Base-by-base conservation (phyloP, 2,329 filamentous ascomycete genomes). In the Juglanconis sp. region DNA sequence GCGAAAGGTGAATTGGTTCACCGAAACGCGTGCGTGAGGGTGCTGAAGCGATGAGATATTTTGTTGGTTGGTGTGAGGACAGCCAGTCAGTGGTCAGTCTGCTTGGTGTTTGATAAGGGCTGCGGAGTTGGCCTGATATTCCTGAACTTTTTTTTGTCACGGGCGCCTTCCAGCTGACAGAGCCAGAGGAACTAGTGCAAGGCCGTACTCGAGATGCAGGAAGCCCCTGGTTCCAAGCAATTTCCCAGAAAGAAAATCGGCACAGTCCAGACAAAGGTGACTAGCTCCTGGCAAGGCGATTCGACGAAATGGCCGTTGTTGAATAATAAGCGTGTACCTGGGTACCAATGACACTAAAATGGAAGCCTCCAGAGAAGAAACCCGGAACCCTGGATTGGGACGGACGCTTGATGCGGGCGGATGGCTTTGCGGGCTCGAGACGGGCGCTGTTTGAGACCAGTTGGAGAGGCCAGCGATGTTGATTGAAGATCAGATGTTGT, bases 391-490 rank as follows among this genome's bases (percentile, higher is more conserved):
- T 50, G n/a, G 11, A 24, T 24, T 24, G 17, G 17, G 17, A 24
- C 17, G 17, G 17, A 24, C 17, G 17, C 17, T 24, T 24, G 17
- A 44, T 46, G 47, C 31, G 47, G 51, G 53, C 40, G 51, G 50
- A 42, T 51, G 51, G 56, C 46, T 48, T 56, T 34, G 52, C 49
- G 52, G 44, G 60, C 56, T 59, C 56, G 54, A 58, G 50, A 56
- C 48, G 54, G 57, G 38, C 57, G 42, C 51, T 42, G 57, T 54
- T 50, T 50, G 57, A 55, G 51, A 53, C 15, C 35, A 53, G 54
- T 53, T 61, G 54, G 59, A 34, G 59, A 15, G 13, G 44, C 17
- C 13, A 36, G 31, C 32, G 5, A 40, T 24, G 31, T 34, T 31
- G 30, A 30, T 31, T 13, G 40, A 47, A 24, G 47, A 35, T 55